Percentiles rank a stretch among this genome's conserved stretches.
Evolutionary conservation across 306 rosid genomes (phyloP).

Genomic region (Pyrus betulifolia): DNA sequence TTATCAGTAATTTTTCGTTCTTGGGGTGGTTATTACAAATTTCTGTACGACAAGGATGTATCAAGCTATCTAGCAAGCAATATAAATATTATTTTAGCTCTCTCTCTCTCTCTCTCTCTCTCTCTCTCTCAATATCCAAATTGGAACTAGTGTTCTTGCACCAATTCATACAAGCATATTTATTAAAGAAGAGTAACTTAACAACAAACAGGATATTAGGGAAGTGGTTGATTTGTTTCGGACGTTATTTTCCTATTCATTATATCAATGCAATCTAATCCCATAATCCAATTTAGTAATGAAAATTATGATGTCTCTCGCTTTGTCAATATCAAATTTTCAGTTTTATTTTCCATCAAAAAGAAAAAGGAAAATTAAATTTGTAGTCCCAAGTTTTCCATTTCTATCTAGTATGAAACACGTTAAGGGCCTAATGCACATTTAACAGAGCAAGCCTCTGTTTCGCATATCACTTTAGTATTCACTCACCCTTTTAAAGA

Average conservation of each 20-base stretch:
- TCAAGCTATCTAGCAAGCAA: conserved; percentile 49
- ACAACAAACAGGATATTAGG: too few relatives aligned
- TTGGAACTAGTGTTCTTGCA: background rate
- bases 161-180: background rate
- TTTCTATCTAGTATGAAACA: background rate
- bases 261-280: too few relatives aligned
- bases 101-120: background rate
- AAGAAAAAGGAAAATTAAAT: too few relatives aligned
- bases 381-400: background rate
- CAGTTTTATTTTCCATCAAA: background rate
- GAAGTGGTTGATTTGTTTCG: too few relatives aligned
- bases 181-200: too few relatives aligned
- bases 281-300: too few relatives aligned
- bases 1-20: conserved; percentile 25
- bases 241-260: too few relatives aligned
- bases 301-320: too few relatives aligned
- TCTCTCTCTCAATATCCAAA: background rate
- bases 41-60: conserved; percentile 42
- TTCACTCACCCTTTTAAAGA: background rate
- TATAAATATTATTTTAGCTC: conserved; percentile 36
- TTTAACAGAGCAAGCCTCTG: background rate
- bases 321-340: too few relatives aligned
- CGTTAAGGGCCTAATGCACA: too few relatives aligned
- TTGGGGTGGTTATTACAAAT: conserved; percentile 33
- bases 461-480: background rate